Evolutionary conservation across 306 rosid genomes (phyloP), one percentile per base, ranked within the genome.

Genomic region (Cucumis melo): DNA sequence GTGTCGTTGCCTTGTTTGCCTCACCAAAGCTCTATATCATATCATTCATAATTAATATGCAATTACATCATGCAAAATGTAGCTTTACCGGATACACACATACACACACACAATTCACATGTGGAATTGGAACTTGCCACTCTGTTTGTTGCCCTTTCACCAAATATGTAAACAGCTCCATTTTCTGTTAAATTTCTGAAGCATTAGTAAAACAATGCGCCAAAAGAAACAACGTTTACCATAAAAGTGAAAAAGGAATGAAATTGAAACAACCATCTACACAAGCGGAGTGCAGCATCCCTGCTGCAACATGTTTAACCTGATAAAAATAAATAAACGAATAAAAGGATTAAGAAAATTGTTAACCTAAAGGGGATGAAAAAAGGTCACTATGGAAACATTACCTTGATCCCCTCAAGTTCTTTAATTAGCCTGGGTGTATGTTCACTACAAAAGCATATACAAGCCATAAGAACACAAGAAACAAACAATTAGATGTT

Each of bases 361-460:
- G 41, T 11, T 8, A 72, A 27, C 42, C 21, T 27, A 29, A 9
- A 29, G 60, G 21, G 16, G 76, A 72, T 8, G 9, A 77, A 42
- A 64, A 71, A 60, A 71, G 24, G 77, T 84, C 79, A 81, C 65
- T 65, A 66, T 44, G 83, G 41, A 65, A 44, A 73, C n/a, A 77
- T 62, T 73, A 91, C 97, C 96, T 91, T 93, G 84, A 88, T 78
- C 84, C 94, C 97, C 76, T 88, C 97, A 71, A 93, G 98, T 84
- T 88, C 87, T 87, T 91, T 93, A 83, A 91, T 90, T 68, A 93
- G 94, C 88, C 98, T 85, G 39, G 98, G 98, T 34, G 86, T 87
- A 83, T 87, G 91, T 84, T 93, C 97, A 68, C 97, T 93, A 87
- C 89, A 87, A 63, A 34, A 44, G 75, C 60, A 63, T n/a, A 34